Percentiles rank a stretch among this genome's conserved stretches.
These are phyloP conservation scores for Aspergillus neoniger DNA, from an alignment of 2,329 filamentous ascomycete species.

Conservation along the genomic window DNA sequence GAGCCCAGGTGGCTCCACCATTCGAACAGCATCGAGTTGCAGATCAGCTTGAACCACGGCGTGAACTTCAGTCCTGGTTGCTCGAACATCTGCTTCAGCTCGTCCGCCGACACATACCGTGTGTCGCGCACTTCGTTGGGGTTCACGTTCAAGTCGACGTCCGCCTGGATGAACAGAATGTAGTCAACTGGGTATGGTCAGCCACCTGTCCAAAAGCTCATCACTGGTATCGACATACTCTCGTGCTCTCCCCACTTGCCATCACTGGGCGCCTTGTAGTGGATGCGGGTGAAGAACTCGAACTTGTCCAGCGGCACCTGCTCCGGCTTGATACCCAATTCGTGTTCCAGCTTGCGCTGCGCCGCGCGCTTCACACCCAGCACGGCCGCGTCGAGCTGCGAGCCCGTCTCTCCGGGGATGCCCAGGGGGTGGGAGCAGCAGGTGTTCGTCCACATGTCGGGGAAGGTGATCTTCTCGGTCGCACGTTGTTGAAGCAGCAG, in stretches of 20 bases:
- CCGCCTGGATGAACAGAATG: slow-evolving; percentile 95
- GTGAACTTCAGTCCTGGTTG: slow-evolving; percentile 83
- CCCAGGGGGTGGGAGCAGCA: slow-evolving; percentile 97
- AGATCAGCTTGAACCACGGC: slow-evolving; percentile 99
- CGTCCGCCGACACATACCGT: slow-evolving; percentile 77
- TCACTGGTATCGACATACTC: slow-evolving; percentile 61
- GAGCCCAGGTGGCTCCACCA: slow-evolving; percentile 88
- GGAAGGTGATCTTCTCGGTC: slow-evolving; percentile 97
- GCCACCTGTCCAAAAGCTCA: background rate
- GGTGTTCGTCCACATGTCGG: slow-evolving; percentile 99
- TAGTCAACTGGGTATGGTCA: slow-evolving; percentile 73
- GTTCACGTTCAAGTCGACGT: slow-evolving; percentile 76
- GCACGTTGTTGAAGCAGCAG: slow-evolving; percentile 94
- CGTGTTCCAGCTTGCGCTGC: slow-evolving; percentile 89
- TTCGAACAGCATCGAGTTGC: slow-evolving; percentile 94
- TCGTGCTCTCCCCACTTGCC: slow-evolving; percentile 99
- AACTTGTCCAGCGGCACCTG: slow-evolving; percentile 93
- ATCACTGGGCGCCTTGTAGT: slow-evolving; percentile 96
- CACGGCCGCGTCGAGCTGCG: slow-evolving; percentile 75
- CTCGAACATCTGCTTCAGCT: slow-evolving; percentile 81
- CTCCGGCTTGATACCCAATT: slow-evolving; percentile 84
- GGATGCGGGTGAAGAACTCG: slow-evolving; percentile 91
- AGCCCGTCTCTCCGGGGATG: slow-evolving; percentile 86
- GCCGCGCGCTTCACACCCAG: slow-evolving; percentile 88
- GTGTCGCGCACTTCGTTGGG: slow-evolving; percentile 86